Base-by-base conservation (phyloP, 208 protist species). In the Acanthamoeba triangularis region DNA sequence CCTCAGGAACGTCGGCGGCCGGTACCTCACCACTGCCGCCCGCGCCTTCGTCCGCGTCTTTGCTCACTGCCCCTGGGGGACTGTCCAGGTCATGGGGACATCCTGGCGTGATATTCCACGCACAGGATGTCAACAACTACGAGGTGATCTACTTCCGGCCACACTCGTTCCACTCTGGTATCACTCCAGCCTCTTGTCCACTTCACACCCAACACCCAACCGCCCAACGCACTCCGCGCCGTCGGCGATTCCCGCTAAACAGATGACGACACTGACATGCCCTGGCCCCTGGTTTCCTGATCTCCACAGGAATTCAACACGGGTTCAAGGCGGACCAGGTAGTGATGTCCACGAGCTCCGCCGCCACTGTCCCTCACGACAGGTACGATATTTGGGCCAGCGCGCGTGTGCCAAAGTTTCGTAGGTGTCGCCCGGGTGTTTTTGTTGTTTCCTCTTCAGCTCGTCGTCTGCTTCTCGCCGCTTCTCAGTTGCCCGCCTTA, bases 271-370 rank as follows among this genome's bases (percentile, higher is more conserved):
- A 52, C 49, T 52, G 49, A 52, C 49, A 52, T 52, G 49, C 49
- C 49, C 11, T 52, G 49, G 49, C 11, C 49, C 7, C 11, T 4
- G 49, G 7, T 52, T 52, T 52, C 49, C n/a, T n/a, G n/a, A n/a
- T n/a, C n/a, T n/a, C 7, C 49, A 35, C 72, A 80, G 72, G 72
- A 2, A 80, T 80, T 35, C 72, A 80, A 20, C 72, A 80, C 37
- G 72, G 72, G 20, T 80, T 80, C 72, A 80, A 80, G 72, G 72
- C 72, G 3, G 72, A 80, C 72, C 72, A 80, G 23, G 72, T 80
- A 3, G 72, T 80, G 11, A 80, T 80, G 72, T 80, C 72, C 72
- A 80, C 72, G 14, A 80, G 72, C 72, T 80, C 72, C 11, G 72
- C 72, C 41, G 72, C 72, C 72, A 80, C 72, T 20, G 72, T 80